Evolutionary conservation across 1,284 basidiomycete genomes (phyloP).

Genomic region (Cryptococcus wingfieldii): DNA sequence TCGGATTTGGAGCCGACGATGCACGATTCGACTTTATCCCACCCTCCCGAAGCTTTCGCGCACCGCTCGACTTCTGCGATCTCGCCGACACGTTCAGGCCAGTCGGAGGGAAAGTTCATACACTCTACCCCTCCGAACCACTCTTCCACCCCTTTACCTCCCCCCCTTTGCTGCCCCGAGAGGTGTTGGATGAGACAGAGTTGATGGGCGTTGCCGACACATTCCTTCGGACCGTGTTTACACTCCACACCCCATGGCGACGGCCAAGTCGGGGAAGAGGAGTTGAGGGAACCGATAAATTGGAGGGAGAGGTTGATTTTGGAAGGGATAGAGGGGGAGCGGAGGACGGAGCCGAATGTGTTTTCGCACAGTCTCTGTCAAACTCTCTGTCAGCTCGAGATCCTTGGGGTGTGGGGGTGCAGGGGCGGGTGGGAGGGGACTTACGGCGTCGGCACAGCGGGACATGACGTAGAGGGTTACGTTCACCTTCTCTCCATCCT

Average conservation of each 20-base stretch:
- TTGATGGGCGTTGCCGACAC: conserved; percentile 74
- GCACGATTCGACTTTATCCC: conserved; percentile 54
- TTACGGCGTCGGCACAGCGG: conserved; percentile 47
- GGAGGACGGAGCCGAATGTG: conserved; percentile 66
- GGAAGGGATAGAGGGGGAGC: conserved; percentile 53
- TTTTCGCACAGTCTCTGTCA: conserved; percentile 59
- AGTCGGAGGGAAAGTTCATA: conserved; percentile 65
- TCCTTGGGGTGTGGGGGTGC: not conserved
- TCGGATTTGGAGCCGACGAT: conserved; percentile 52
- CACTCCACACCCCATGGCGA: conserved; percentile 59
- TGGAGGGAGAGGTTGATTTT: conserved; percentile 67
- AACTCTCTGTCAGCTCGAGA: not conserved
- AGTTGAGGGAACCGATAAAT: conserved; percentile 69
- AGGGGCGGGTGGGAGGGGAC: conserved; percentile 8
- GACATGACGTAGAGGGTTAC: conserved; percentile 48
- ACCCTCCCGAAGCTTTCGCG: conserved; percentile 58
- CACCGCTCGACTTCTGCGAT: conserved; percentile 64
- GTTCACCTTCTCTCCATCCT: conserved; percentile 26
- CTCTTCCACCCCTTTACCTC: conserved; percentile 31
- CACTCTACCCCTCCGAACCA: conserved; percentile 72
- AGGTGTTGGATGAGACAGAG: conserved; percentile 60
- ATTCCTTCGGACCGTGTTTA: conserved; percentile 72
- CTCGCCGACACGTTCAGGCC: conserved; percentile 57
- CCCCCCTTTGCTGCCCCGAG: no score
- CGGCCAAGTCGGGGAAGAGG: conserved; percentile 55